Conservation (phyloP, 495 filamentous ascomycete genomes). For the Neurospora sp. region DNA sequence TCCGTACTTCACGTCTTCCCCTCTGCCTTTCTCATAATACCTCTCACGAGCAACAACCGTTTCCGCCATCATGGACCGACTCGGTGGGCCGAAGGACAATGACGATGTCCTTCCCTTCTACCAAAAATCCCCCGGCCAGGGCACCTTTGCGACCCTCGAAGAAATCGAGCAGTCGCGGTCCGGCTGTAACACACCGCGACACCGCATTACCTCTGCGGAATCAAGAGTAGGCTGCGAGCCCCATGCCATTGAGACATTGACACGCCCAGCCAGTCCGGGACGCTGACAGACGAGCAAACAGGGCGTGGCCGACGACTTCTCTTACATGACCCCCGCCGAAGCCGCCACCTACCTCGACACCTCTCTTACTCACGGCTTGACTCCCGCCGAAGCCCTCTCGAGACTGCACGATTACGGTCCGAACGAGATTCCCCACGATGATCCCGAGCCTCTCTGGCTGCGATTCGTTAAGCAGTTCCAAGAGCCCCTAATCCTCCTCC, state of each 20-base stretch:
- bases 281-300: slow-evolving; percentile 12
- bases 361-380: slow-evolving; percentile 72
- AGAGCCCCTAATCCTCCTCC: slow-evolving; percentile 80
- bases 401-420: slow-evolving; percentile 72
- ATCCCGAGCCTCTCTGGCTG: slow-evolving; percentile 87
- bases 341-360: slow-evolving; percentile 69
- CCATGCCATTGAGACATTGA: background rate
- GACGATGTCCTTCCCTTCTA: slow-evolving; percentile 30
- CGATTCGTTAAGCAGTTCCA: slow-evolving; percentile 95
- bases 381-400: slow-evolving; percentile 67
- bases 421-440: slow-evolving; percentile 90
- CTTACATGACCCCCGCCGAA: slow-evolving; percentile 58
- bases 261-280: background rate
- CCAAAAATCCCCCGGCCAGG: slow-evolving; percentile 8
- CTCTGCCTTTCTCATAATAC: background rate
- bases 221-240: slow-evolving; percentile 28
- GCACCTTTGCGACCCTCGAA: slow-evolving; percentile 11
- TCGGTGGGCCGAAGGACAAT: slow-evolving; percentile 16
- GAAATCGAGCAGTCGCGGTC: slow-evolving; percentile 23
- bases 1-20: background rate
- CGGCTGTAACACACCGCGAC: slow-evolving; percentile 16
- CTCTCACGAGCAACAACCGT: background rate
- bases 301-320: slow-evolving; percentile 42
- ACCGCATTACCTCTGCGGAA: slow-evolving; percentile 36
- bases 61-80: slow-evolving; percentile 17